Evolutionary conservation across 306 rosid species (phyloP), one percentile per base, ranked within the genome.

Genomic region (Cucurbita pepo): DNA sequence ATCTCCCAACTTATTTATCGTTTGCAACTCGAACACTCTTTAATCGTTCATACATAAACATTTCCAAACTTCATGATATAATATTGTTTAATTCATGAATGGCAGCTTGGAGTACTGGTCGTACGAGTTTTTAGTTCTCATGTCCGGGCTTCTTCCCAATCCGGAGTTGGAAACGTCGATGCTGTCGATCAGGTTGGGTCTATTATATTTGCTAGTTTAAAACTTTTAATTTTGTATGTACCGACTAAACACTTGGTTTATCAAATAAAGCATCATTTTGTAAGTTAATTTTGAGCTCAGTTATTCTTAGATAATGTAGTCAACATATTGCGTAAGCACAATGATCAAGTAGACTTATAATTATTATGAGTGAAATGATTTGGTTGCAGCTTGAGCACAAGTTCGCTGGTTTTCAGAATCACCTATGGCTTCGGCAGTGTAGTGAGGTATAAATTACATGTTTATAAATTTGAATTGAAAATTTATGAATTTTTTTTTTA

Each of bases 351-450:
- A 7, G 50, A 45, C 50, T 14, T 6, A 16, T 1, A 4, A 53
- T 53, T 53, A n/a, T 53, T 16, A 3, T 16, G 10, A 1, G 58
- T n/a, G 11, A 54, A 19, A 54, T 56, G 19, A 15, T 30, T 16
- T 71, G 12, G 25, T 6, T 66, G 15, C 78, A 81, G 83, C 83
- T 74, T 81, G 8, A 81, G 80, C 76, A 84, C 88, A 5, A 57
- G 83, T 60, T n/a, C 84, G 10, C 2, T 82, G 80, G 58, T 75
- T 57, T 82, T 56, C 56, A 82, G 81, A 84, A 73, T 85, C 55
- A 82, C 89, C 3, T 77, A 79, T 15, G 89, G 85, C 18, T 74
- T 85, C 12, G 64, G 81, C 7, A 72, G 83, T 59, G 78, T 79
- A 40, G 71, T 57, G 6, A 82, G 89, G 89, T 85, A 71, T 71